Percentiles rank a stretch among this genome's conserved stretches.
These are phyloP conservation scores for Nitzschia sp. DNA, from an alignment of 108 stramenopile genomes.

Conservation along the genomic window DNA sequence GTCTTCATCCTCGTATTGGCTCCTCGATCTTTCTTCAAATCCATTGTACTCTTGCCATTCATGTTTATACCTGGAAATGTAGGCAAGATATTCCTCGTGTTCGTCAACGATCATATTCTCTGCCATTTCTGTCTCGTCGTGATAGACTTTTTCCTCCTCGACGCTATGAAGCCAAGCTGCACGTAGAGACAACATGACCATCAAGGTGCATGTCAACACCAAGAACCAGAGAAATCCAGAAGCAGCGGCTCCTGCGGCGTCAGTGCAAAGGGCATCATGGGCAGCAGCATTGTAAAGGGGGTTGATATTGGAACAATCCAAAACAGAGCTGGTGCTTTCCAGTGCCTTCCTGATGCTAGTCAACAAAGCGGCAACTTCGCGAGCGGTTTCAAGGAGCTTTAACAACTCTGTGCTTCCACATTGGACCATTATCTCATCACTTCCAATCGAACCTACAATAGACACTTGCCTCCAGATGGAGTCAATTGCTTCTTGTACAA, in stretches of 20 bases:
- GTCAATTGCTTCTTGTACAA: slow-evolving; percentile 27
- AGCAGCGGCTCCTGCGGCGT: slow-evolving; percentile 28
- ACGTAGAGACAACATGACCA: slow-evolving; percentile 46
- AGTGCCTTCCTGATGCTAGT: slow-evolving; percentile 40
- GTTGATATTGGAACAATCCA: slow-evolving; percentile 35
- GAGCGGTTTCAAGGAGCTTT: slow-evolving; percentile 29
- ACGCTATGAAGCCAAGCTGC: slow-evolving; percentile 44
- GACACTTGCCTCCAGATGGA: slow-evolving; percentile 47
- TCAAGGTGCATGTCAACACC: slow-evolving; percentile 29
- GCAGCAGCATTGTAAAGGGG: slow-evolving; percentile 40
- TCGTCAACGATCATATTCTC: slow-evolving; percentile 65
- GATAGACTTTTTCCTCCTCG: slow-evolving; percentile 47
- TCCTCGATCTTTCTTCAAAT: slow-evolving; percentile 13
- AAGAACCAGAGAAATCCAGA: slow-evolving; percentile 42
- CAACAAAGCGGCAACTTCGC: slow-evolving; percentile 41
- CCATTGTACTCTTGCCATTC: slow-evolving; percentile 68
- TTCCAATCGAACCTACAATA: slow-evolving; percentile 43
- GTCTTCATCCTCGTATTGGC: neutral
- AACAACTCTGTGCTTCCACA: slow-evolving; percentile 40
- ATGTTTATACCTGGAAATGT: slow-evolving; percentile 57
- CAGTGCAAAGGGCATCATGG: slow-evolving; percentile 44
- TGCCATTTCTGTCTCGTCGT: slow-evolving; percentile 49
- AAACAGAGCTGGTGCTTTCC: slow-evolving; percentile 22
- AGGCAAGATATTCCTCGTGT: slow-evolving; percentile 59
- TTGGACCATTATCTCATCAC: slow-evolving; percentile 15